Percentiles rank a stretch among this genome's conserved stretches.
phyloP scores from a whole-genome alignment of 371 early-diverging fungal species.

The Mucor circinelloides region DNA sequence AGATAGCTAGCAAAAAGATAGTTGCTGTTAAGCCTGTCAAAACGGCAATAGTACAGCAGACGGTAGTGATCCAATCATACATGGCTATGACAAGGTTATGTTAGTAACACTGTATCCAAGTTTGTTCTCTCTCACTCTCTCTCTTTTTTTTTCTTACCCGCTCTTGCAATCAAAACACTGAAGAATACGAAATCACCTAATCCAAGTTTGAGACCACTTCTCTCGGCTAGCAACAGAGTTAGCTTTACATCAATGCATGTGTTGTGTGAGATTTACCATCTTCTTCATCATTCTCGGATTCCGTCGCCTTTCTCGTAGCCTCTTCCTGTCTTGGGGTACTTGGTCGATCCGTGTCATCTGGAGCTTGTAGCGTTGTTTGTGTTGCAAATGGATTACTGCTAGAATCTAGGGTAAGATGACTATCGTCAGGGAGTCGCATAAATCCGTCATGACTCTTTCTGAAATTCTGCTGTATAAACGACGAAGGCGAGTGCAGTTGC shows the following conservation, averaged over 20 bases:
- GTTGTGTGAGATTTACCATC: conserved; percentile 26
- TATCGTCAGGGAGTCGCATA: conserved; percentile 29
- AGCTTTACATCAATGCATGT: background rate
- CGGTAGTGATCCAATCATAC: conserved; percentile 88
- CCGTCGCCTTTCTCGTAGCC: background rate
- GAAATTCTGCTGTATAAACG: conserved; percentile 4
- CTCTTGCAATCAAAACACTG: conserved; percentile 80
- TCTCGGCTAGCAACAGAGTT: conserved; percentile 39
- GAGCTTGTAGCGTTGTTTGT: background rate
- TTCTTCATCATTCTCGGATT: conserved; percentile 52
- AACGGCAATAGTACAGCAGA: conserved; percentile 78
- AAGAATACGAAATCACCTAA: conserved; percentile 93
- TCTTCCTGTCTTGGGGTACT: background rate
- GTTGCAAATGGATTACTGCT: conserved; percentile 3
- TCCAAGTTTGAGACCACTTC: conserved; percentile 79
- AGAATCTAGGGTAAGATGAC: conserved; percentile 5
- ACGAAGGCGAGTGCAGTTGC: background rate
- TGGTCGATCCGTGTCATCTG: background rate
- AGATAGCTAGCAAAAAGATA: conserved; percentile 82
- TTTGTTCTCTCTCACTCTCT: no score
- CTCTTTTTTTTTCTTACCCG: no score
- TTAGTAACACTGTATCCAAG: background rate
- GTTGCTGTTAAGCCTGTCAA: conserved; percentile 84
- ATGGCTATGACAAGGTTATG: conserved; percentile 51
- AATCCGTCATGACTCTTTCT: conserved; percentile 29